Conservation (phyloP, 2,329 filamentous ascomycete species). For the Alternaria sp. region DNA sequence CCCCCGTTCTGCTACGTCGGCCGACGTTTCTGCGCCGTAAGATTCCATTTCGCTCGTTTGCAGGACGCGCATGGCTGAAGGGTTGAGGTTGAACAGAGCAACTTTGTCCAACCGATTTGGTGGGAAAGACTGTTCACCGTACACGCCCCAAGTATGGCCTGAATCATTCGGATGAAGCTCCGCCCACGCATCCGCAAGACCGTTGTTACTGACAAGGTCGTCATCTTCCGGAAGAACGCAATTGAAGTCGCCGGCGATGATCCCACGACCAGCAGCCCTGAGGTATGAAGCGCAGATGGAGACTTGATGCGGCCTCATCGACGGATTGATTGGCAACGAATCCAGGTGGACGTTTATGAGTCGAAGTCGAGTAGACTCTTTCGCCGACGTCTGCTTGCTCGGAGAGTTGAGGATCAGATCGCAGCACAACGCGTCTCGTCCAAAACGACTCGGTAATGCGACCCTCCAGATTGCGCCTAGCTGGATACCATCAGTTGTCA, state of each 20-base stretch:
- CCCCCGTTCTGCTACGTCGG: neutral
- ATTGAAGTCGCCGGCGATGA: constrained; percentile 10
- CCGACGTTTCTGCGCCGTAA: neutral
- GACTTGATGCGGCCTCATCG: constrained; percentile 5
- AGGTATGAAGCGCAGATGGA: neutral
- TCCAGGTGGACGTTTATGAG: constrained; percentile 7
- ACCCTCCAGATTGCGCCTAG: constrained; percentile 3
- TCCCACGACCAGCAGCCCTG: neutral
- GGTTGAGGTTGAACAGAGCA: neutral
- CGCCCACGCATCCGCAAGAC: constrained; percentile 3
- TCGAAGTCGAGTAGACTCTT: neutral
- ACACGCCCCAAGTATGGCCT: constrained; percentile 8
- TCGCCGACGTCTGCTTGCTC: neutral
- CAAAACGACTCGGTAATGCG: constrained; percentile 5
- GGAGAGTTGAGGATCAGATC: constrained; percentile 1
- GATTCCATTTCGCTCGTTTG: neutral
- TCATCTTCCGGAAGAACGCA: constrained; percentile 3
- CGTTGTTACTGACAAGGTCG: neutral
- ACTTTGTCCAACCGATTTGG: constrained; percentile 5
- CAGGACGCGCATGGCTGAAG: constrained; percentile 1
- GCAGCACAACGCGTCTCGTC: constrained; percentile 5
- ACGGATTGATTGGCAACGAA: constrained; percentile 4
- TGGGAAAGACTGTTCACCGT: constrained; percentile 3
- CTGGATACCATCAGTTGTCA: neutral
- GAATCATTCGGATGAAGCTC: neutral